Conservation (phyloP, 2,329 filamentous ascomycete genomes). For the Lomentospora prolificans region DNA sequence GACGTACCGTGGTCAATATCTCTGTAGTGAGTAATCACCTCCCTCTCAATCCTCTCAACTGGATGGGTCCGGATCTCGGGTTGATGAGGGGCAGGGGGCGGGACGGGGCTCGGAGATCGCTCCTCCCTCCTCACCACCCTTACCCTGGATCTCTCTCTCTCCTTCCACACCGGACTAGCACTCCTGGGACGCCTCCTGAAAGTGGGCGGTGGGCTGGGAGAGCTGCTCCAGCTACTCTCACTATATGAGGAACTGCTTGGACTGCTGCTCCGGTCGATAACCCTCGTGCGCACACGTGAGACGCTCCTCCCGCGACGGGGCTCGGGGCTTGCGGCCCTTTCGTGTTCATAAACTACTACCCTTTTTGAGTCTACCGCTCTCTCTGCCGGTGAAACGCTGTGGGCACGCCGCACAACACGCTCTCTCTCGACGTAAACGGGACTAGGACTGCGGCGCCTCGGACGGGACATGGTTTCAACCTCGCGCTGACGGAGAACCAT, state of each 20-base stretch:
- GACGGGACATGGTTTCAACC: slow-evolving; percentile 39
- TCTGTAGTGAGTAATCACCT: slow-evolving; percentile 80
- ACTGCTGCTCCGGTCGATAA: slow-evolving; percentile 29
- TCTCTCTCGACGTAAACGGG: slow-evolving; percentile 24
- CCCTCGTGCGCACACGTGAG: slow-evolving; percentile 21
- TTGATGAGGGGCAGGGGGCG: slow-evolving; percentile 46
- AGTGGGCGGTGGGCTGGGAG: slow-evolving; percentile 17
- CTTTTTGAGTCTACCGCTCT: slow-evolving; percentile 17
- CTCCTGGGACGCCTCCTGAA: slow-evolving; percentile 16
- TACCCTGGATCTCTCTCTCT: slow-evolving; percentile 36
- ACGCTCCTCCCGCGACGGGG: slow-evolving; percentile 1
- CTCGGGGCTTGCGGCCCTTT: slow-evolving; percentile 11
- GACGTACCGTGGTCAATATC: slow-evolving; percentile 76
- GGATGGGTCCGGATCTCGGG: slow-evolving; percentile 62
- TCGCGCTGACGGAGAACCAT: slow-evolving; percentile 46
- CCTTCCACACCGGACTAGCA: slow-evolving; percentile 11
- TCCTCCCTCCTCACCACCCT: slow-evolving; percentile 39
- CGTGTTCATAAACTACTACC: slow-evolving; percentile 20
- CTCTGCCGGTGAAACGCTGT: slow-evolving; percentile 31
- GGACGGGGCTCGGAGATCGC: slow-evolving; percentile 25
- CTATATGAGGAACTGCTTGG: slow-evolving; percentile 25
- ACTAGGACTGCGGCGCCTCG: slow-evolving; percentile 33
- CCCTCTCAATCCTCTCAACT: slow-evolving; percentile 60
- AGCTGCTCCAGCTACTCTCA: slow-evolving; percentile 1
- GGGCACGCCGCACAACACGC: slow-evolving; percentile 24